Base-by-base conservation (phyloP, 768 basidiomycete genomes). In the Sutorius australiensis region DNA sequence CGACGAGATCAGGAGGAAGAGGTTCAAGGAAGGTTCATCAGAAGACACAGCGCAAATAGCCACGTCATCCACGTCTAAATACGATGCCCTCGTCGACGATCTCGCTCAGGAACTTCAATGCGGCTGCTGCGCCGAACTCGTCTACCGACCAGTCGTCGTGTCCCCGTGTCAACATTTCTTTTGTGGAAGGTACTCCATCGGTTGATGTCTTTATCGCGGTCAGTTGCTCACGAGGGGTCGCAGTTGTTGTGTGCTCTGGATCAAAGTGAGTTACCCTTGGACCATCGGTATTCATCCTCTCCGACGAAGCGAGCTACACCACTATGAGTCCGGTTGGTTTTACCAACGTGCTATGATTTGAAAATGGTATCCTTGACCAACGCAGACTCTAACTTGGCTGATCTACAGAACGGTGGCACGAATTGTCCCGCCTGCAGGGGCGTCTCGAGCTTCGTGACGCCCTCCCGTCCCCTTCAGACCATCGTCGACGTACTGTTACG, bases 121-220 rank as follows among this genome's bases (percentile, higher is more conserved):
- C 60, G 91, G 88, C 19, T 92, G 91, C 66, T 93, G 91, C 69
- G 80, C 88, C 16, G 90, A 82, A 53, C 75, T 93, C 39, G 84
- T 88, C 53, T 91, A 93, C 70, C 77, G 81, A 54, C 91, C 91
- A 3, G 90, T 93, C 14, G 73, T 91, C 28, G 87, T 93, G 47
- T 77, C 80, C 33, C 91, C 91, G 30, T 93, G 91, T 67, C 88
- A 92, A 61, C 91, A 93, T 75, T 91, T 88, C 77, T 92, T 92
- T 66, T 93, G 91, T 63, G 91, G 91, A 69, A 91, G 90, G 89
- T 90, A 69, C 53, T 72, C 60, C 45, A 10, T 27, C 33, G 13
- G 10, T 43, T 8, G 38, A 45, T 38, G 46, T 47, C 3, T 46
- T 31, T 3, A 9, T 9, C 43, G 34, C 44, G 28, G 50, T 40